Evolutionary conservation across 2,329 filamentous ascomycete genomes (phyloP), one percentile per base, ranked within the genome.

Genomic region (Ophiocordyceps robertsii): DNA sequence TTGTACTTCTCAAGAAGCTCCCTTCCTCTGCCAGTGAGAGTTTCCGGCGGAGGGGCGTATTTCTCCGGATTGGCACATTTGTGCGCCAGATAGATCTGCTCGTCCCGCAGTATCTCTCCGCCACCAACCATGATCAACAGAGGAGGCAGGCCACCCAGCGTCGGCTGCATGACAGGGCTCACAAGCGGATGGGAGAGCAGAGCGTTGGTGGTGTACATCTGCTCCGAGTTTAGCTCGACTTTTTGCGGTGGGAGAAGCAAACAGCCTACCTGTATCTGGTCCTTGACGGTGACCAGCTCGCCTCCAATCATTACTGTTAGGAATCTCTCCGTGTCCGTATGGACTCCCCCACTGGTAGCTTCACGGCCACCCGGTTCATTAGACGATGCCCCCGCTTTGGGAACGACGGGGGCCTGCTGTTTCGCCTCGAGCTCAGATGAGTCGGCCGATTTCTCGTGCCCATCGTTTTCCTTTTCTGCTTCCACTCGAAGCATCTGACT

Each of bases 1-100:
- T 78, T 77, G 60, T 86, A 93, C 47, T 72, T 78, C 31, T 70
- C 66, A 14, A 92, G 54, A 12, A 69, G 61, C 4, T 72, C 69
- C 17, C 71, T 70, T 27, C 81, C 80, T 45, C 72, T 68, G 32
- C 81, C 73, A 30, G 80, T 70, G 46, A 92, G 65, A 37, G 77
- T 69, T 0, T 68, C 68, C 32, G 82, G 72, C 1, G 74, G 70
- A 0, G 85, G 84, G 1, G 82, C 74, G 53, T 94, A 96, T 45
- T 77, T 75, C 21, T 72, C 58, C 0, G 92, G 92, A 49, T 93
- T 79, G 12, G 92, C 89, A 36, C 86, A 89, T 62, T 96, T 96
- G 61, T 98, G 92, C 0, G 90, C 92, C 13, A 96, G 56, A 49
- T 94, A 95, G 41, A 96, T 85, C 56, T 96, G 92, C 61, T 98